Conservation (phyloP, 2,329 filamentous ascomycete genomes). For the Aspergillus japonicus region DNA sequence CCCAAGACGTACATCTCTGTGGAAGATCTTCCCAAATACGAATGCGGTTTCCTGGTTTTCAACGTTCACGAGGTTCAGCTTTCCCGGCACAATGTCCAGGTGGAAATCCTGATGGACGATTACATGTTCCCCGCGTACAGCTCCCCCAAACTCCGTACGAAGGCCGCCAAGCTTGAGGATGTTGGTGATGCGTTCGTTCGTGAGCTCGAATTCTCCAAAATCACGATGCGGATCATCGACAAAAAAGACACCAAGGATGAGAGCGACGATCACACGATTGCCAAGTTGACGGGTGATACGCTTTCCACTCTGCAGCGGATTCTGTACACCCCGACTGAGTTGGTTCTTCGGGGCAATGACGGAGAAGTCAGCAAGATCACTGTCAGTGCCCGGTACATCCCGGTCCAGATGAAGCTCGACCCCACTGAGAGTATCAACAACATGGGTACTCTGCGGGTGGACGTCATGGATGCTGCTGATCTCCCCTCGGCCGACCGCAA, state of each 20-base stretch:
- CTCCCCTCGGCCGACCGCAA: constrained; percentile 94
- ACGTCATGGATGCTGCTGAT: constrained; percentile 80
- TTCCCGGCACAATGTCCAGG: constrained; percentile 68
- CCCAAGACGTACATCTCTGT: constrained; percentile 76
- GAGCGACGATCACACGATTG: constrained; percentile 69
- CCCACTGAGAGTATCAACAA: constrained; percentile 98
- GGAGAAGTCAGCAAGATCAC: constrained; percentile 76
- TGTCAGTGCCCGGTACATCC: constrained; percentile 91
- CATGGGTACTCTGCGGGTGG: constrained; percentile 92
- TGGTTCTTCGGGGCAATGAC: constrained; percentile 75
- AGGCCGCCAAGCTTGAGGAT: constrained; percentile 75
- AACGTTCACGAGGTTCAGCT: constrained; percentile 88
- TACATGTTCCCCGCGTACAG: constrained; percentile 87
- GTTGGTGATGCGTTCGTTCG: constrained; percentile 94
- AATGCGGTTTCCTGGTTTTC: constrained; percentile 92
- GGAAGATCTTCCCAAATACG: constrained; percentile 77
- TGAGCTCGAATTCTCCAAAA: constrained; percentile 92
- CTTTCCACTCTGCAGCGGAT: constrained; percentile 84
- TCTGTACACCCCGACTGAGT: constrained; percentile 82
- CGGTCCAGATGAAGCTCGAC: constrained; percentile 89
- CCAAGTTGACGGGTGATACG: constrained; percentile 80
- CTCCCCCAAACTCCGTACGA: constrained; percentile 71
- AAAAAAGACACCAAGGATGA: constrained; percentile 72
- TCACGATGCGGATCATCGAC: constrained; percentile 83
- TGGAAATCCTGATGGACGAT: constrained; percentile 92